Percentiles rank a stretch among this genome's conserved stretches.
phyloP scores from a whole-genome alignment of 2,329 filamentous ascomycete genomes.

The Trichophyton equinum region DNA sequence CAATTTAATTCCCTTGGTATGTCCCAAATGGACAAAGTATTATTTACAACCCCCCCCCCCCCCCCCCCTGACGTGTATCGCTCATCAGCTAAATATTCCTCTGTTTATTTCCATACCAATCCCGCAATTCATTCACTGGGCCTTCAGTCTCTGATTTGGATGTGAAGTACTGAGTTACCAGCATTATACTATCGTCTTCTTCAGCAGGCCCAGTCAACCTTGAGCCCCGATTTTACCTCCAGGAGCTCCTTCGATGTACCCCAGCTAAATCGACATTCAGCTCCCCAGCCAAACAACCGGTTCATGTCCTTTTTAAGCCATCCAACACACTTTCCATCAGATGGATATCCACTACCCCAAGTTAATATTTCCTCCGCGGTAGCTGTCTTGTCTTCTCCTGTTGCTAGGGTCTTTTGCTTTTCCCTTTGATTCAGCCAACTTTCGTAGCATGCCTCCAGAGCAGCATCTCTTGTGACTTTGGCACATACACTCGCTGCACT shows the following conservation, averaged over 20 bases:
- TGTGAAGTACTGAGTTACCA: slow-evolving; percentile 62
- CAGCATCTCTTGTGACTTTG: slow-evolving; percentile 88
- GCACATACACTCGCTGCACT: slow-evolving; percentile 89
- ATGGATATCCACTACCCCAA: slow-evolving; percentile 93
- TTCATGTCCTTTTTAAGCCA: slow-evolving; percentile 87
- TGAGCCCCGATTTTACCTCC: slow-evolving; percentile 57
- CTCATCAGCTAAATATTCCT: slow-evolving; percentile 53
- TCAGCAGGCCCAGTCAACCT: slow-evolving; percentile 76
- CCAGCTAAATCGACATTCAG: slow-evolving; percentile 91
- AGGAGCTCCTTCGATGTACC: slow-evolving; percentile 88
- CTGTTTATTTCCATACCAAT: slow-evolving; percentile 66
- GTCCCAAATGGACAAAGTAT: too few species aligned
- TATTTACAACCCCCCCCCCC: too few species aligned
- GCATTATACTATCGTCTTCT: slow-evolving; percentile 54
- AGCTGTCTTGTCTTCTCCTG: slow-evolving; percentile 15
- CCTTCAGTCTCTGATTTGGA: slow-evolving; percentile 32
- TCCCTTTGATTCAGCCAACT: slow-evolving; percentile 32
- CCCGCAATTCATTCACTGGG: slow-evolving; percentile 55
- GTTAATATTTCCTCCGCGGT: slow-evolving; percentile 29
- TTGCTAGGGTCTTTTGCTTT: slow-evolving; percentile 14
- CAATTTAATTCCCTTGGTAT: neutral
- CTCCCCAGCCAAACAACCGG: slow-evolving; percentile 87
- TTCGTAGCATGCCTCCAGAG: slow-evolving; percentile 65
- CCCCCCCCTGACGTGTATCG: too few species aligned
- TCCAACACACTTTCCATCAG: slow-evolving; percentile 62